phyloP scores from a whole-genome alignment of 306 rosid species.

The barrel medic (Medicago truncatula) region DNA sequence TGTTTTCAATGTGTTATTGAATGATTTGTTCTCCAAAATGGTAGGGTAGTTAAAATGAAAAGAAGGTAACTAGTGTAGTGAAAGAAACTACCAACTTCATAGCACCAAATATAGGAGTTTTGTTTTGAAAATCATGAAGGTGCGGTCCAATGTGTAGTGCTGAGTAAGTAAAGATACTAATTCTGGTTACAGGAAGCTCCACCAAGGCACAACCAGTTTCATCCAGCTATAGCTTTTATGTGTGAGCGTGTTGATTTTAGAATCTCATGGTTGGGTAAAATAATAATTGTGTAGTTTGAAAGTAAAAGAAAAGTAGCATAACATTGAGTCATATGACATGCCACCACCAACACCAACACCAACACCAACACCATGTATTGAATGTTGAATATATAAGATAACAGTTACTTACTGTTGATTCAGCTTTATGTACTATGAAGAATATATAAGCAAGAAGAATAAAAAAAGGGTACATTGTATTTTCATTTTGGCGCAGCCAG shows the following conservation, averaged over 20 bases:
- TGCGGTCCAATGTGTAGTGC: slow-evolving; percentile 41
- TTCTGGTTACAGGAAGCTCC: slow-evolving; percentile 39
- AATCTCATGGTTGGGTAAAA: slow-evolving; percentile 40
- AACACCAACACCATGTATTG: slow-evolving; percentile 7
- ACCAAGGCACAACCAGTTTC: slow-evolving; percentile 33
- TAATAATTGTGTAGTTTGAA: slow-evolving; percentile 44
- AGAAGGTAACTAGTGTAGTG: slow-evolving; percentile 24
- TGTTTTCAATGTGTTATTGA: not conserved
- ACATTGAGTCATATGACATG: slow-evolving; percentile 31
- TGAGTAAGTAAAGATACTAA: slow-evolving; percentile 31
- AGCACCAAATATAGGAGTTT: slow-evolving; percentile 17
- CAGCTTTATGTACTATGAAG: slow-evolving; percentile 18
- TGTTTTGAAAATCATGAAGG: slow-evolving; percentile 18
- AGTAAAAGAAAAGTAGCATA: slow-evolving; percentile 22
- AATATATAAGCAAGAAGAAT: not conserved
- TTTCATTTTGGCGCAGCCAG: not conserved
- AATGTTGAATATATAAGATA: not conserved
- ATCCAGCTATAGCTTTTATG: slow-evolving; percentile 8
- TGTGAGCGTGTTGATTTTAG: slow-evolving; percentile 41
- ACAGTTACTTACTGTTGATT: not conserved
- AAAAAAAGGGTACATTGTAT: not conserved
- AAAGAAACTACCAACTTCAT: slow-evolving; percentile 15
- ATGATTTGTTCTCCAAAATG: slow-evolving; percentile 1
- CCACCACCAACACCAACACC: slow-evolving; percentile 26
- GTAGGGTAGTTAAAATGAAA: slow-evolving; percentile 8